Evolutionary conservation across 345 rosid species (phyloP), one percentile per base, ranked within the genome.

Genomic region (Geranium rotundifolium): DNA sequence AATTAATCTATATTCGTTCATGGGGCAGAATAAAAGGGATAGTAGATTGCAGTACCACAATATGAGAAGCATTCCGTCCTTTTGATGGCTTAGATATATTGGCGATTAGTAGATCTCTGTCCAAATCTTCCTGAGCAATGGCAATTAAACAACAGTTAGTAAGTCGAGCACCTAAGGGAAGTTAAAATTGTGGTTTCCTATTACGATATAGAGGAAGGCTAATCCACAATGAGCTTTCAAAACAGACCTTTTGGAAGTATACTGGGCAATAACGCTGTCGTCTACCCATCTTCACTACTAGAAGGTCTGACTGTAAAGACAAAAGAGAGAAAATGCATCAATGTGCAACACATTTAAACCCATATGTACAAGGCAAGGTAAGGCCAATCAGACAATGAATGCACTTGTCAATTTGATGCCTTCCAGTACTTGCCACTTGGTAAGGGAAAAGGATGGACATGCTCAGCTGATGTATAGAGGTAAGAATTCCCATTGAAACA

Each of bases 221-320:
- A 14, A 17, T 70, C 9, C 29, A 29, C 0, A 17, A 60, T 19
- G 41, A 34, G 41, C 41, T 34, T 34, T 34, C 64, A 66, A 71
- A 67, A 69, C 74, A 56, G 66, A 91, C 98, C 96, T 92, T 92
- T 68, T 85, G 86, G 81, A 92, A 92, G 80, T 87, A 92, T 72
- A 92, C 69, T 14, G 96, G 98, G 81, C 86, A 87, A 75, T 80
- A 92, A 19, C 98, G 88, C 76, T 73, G 85, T 74, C 79, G 84
- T 74, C 69, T 89, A 46, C 52, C 52, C 74, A 76, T 92, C 85
- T 78, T 87, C 75, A 87, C 88, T 58, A 85, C 85, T 78, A 89
- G 81, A 71, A 84, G 93, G 62, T 92, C 98, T 19, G 98, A 92
- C 98, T 92, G 91, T 69, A 78, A n/a, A 16, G 60, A 17, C 69